These are phyloP conservation scores for Sclerotinia nivalis DNA, from an alignment of 2,329 filamentous ascomycete genomes.

Conservation along the genomic window DNA sequence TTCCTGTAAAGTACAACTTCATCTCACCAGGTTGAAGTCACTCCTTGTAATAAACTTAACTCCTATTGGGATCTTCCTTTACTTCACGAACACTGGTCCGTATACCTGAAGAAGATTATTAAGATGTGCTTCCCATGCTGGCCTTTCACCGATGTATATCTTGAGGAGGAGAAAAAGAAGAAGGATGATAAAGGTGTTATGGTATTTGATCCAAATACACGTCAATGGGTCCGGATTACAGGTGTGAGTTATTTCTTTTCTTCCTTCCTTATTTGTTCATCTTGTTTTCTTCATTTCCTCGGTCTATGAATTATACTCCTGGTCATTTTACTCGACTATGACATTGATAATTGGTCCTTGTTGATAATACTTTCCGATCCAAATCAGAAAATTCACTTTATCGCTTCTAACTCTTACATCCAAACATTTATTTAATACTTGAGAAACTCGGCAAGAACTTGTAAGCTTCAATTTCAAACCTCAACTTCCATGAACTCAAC, in stretches of 20 bases:
- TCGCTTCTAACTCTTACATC: neutral
- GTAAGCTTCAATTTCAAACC: neutral
- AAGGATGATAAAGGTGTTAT: conserved; percentile 24
- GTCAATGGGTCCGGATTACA: conserved; percentile 27
- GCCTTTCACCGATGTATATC: conserved; percentile 32
- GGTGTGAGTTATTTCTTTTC: conserved; percentile 25
- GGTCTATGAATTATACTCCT: neutral
- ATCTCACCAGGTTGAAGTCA: neutral
- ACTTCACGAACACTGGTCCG: neutral
- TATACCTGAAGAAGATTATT: neutral
- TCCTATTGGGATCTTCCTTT: neutral
- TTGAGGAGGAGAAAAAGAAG: conserved; percentile 33
- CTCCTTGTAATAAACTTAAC: neutral
- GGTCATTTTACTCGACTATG: neutral
- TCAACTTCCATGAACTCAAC: neutral
- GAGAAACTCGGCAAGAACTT: neutral
- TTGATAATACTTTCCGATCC: neutral
- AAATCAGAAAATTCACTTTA: neutral
- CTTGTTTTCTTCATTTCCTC: neutral
- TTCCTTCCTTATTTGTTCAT: neutral
- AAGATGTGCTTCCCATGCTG: conserved; percentile 35
- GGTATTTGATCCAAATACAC: conserved; percentile 30
- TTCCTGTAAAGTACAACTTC: neutral
- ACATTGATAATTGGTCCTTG: neutral
- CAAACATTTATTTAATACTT: neutral